Evolutionary conservation across 257 asterid species (phyloP).

Genomic region (Solanum corneliomulleri): DNA sequence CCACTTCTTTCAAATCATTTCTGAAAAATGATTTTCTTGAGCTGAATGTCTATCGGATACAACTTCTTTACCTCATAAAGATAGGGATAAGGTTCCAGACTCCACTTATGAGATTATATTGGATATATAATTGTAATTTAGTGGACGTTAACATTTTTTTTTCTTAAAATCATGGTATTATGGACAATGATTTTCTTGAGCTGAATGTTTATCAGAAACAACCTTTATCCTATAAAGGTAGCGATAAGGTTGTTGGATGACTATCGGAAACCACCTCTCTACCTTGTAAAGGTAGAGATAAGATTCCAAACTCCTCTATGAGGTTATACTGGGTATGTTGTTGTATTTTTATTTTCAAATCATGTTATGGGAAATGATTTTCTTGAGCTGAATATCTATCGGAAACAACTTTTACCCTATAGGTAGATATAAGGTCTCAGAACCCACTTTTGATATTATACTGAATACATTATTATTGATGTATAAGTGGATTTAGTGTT

Average conservation of each 20-base stretch:
- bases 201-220: background rate
- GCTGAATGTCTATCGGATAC: background rate
- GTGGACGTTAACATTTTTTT: background rate
- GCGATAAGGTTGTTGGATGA: too few relatives aligned
- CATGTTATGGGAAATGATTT: background rate
- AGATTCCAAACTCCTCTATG: background rate
- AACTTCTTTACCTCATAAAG: background rate
- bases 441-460: too few relatives aligned
- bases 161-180: background rate
- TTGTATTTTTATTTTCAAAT: too few relatives aligned
- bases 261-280: too few relatives aligned
- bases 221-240: background rate
- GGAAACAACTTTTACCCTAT: background rate
- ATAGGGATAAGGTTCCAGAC: background rate
- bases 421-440: background rate
- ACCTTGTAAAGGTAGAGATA: too few relatives aligned
- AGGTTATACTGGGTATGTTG: background rate
- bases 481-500: too few relatives aligned
- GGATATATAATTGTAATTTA: too few relatives aligned
- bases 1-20: background rate
- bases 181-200: background rate
- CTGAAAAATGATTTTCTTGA: background rate
- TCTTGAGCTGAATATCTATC: background rate
- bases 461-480: fast-evolving
- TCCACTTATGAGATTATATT: background rate